Evolutionary conservation across 306 rosid genomes (phyloP), one percentile per base, ranked within the genome.

Genomic region (Potentilla sterilis): DNA sequence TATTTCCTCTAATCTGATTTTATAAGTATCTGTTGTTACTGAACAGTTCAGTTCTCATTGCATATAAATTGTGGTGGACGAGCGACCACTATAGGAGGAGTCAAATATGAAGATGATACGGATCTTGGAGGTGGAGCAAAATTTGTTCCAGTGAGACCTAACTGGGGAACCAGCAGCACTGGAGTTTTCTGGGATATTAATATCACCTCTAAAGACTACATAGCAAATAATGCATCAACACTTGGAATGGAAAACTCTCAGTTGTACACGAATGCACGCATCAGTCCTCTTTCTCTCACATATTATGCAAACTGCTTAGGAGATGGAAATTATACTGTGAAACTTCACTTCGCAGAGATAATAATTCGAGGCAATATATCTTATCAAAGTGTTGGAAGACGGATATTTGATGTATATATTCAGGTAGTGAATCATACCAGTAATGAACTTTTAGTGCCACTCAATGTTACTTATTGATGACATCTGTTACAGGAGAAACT

Each of bases 51-150:
- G n/a, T 77, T 77, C 70, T 73, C 85, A 15, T 64, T 88, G 71
- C 83, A 84, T 81, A 64, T 88, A 75, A 90, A 86, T 71, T 84
- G 96, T 64, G 96, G 96, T 32, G 92, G 96, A 24, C 69, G 92
- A 24, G 72, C 51, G 76, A 49, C 78, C 76, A 79, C 71, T 10
- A 58, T 76, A 4, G 79, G 83, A 74, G 72, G 79, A 70, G 47
- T 80, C 49, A 73, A 43, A 62, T 86, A 80, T 63, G 13, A 78
- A 35, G 88, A 74, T 48, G 90, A 90, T 83, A 79, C 7, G 6
- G 65, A 72, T 8, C 5, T 0, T 1, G 75, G 65, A 13, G 65
- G 75, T 37, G 15, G 7, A 37, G 64, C 75, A 38, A 6, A 52
- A 0, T 52, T 52, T 5, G 4, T n/a, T 52, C 65, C 48, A 1